Evolutionary conservation across 495 filamentous ascomycete genomes (phyloP), one percentile per base, ranked within the genome.

Genomic region (Trypethelium eluteriae): DNA sequence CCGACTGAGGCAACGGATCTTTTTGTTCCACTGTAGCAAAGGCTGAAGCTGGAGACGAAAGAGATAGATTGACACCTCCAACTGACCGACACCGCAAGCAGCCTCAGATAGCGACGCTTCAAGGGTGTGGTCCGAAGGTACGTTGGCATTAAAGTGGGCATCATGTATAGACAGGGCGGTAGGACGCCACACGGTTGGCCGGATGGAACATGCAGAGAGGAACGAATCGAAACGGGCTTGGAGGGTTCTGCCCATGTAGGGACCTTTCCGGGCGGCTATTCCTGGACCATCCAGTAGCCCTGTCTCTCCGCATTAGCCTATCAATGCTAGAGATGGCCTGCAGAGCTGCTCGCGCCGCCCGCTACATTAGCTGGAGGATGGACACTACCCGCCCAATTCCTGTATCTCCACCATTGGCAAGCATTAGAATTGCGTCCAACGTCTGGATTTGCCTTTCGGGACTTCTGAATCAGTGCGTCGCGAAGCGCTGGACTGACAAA

Each of bases 231-330:
- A 63, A 63, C 62, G 16, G 62, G 41, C 18, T 41, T 14, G 35
- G 34, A 11, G 62, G 34, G 11, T 41, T 14, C 34, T 14, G 34
- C 62, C 38, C 38, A 16, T 63, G 62, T 12, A 41, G 38, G 14
- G 41, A 63, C 35, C 49, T 16, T 61, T 64, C 73, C 73, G 70
- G 75, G 75, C 75, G 75, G 71, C 72, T 76, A 76, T 76, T 76
- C 70, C 68, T 67, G 71, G 70, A 69, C 32, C n/a, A 68, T 47
- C 57, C 64, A 3, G 38, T 9, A 66, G 7, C 34, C 38, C 39
- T 36, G 53, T 25, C 35, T 38, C 62, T 66, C 63, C 46, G 41
- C 7, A 25, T 46, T 66, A 63, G 69, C 75, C 74, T 75, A 77
- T 75, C 75, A 75, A 66, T 53, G 63, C 46, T 35, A 34, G 35